Percentiles rank a stretch among this genome's conserved stretches.
Conservation (phyloP, 331 rosid genomes). For the Prunus yedoensis region DNA sequence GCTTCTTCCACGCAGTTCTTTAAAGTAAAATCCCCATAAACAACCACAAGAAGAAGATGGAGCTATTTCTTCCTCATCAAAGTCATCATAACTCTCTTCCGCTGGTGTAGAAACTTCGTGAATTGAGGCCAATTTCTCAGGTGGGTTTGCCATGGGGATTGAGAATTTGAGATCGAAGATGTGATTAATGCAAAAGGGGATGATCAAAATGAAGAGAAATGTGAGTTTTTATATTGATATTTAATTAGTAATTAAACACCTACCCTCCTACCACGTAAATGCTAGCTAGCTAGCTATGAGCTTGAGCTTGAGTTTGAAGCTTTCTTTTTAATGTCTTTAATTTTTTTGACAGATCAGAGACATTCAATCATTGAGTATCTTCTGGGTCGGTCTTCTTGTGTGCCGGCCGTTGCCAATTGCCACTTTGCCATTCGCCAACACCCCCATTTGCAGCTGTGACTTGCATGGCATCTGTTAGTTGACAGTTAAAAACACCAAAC, state of each 20-base stretch:
- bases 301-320: neutral
- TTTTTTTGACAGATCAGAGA: neutral
- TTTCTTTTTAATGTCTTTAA: neutral
- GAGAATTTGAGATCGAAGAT: neutral
- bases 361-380: neutral
- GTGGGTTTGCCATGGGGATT: conserved; percentile 11
- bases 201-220: neutral
- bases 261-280: neutral
- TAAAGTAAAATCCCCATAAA: conserved; percentile 15
- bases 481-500: conserved; percentile 5
- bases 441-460: conserved; percentile 13
- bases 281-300: conserved; percentile 6
- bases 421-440: neutral
- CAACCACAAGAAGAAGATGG: conserved; percentile 28
- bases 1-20: neutral
- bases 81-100: neutral
- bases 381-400: neutral
- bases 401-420: conserved; percentile 13
- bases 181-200: neutral
- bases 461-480: conserved; percentile 7
- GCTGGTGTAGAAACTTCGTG: neutral
- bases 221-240: neutral
- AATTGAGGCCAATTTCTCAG: conserved; percentile 12
- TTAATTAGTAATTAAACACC: no score
- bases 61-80: conserved; percentile 12